phyloP scores from a whole-genome alignment of 2,329 filamentous ascomycete species.

The Sporothrix curviconia region DNA sequence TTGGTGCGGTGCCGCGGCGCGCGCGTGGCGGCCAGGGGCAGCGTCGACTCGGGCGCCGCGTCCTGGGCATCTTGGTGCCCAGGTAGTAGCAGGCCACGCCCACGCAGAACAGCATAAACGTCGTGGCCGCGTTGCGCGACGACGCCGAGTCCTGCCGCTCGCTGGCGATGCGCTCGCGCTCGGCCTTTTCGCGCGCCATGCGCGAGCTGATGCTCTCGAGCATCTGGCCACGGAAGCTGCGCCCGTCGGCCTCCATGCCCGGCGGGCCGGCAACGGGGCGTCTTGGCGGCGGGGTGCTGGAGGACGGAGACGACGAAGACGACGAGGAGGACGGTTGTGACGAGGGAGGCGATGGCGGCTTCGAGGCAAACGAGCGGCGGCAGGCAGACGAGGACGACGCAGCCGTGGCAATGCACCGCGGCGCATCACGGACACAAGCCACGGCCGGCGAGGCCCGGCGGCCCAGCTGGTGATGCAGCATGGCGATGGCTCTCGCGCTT shows the following conservation, averaged over 20 bases:
- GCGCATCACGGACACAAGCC: neutral
- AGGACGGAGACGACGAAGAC: neutral
- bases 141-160: constrained; percentile 33
- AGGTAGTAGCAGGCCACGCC: constrained; percentile 51
- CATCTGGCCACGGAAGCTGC: constrained; percentile 47
- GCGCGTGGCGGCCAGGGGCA: constrained; percentile 46
- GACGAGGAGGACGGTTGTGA: neutral
- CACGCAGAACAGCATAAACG: constrained; percentile 46
- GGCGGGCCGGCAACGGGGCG: neutral
- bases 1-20: constrained; percentile 52
- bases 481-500: neutral
- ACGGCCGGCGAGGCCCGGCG: constrained; percentile 7
- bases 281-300: neutral
- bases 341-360: constrained; percentile 8
- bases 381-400: neutral
- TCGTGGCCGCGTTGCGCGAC: constrained; percentile 38
- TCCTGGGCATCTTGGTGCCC: constrained; percentile 48
- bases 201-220: constrained; percentile 46
- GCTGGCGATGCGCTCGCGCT: constrained; percentile 38
- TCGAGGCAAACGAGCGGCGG: constrained; percentile 15
- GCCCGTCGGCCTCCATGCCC: constrained; percentile 16
- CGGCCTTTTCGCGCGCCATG: constrained; percentile 41
- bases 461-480: constrained; percentile 9
- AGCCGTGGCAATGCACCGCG: no score
- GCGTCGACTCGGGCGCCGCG: constrained; percentile 48